phyloP scores from a whole-genome alignment of 768 basidiomycete genomes.

The Calocera cornea region DNA sequence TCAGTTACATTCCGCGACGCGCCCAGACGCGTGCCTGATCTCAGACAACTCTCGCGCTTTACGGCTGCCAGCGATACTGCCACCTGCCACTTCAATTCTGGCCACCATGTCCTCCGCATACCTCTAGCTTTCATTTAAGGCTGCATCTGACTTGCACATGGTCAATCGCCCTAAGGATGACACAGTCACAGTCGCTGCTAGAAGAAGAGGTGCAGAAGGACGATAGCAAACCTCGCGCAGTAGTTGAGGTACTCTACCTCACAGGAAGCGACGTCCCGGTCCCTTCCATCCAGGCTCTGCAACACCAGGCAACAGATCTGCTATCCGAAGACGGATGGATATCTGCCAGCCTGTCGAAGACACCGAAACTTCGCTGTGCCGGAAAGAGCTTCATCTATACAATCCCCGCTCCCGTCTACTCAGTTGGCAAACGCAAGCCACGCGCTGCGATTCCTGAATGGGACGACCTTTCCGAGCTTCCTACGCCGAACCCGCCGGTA shows the following conservation, averaged over 20 bases:
- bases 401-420: not conserved
- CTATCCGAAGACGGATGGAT: not conserved
- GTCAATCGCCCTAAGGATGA: not conserved
- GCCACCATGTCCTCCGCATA: not conserved
- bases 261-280: not conserved
- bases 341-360: not conserved
- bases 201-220: not conserved
- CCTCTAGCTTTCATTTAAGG: too few relatives aligned
- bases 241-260: not conserved
- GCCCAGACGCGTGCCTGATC: not conserved
- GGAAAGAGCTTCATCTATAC: not conserved
- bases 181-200: not conserved
- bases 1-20: not conserved
- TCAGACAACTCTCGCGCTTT: not conserved
- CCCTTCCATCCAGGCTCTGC: not conserved
- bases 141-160: too few relatives aligned
- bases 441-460: not conserved
- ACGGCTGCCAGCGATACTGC: not conserved
- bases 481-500: not conserved
- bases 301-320: not conserved
- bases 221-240: not conserved
- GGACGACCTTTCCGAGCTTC: not conserved
- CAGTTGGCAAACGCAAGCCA: not conserved
- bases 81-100: too few relatives aligned
- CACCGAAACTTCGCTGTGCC: not conserved